Evolutionary conservation across 495 filamentous ascomycete genomes (phyloP), one percentile per base, ranked within the genome.

Genomic region (Podospora sp.): DNA sequence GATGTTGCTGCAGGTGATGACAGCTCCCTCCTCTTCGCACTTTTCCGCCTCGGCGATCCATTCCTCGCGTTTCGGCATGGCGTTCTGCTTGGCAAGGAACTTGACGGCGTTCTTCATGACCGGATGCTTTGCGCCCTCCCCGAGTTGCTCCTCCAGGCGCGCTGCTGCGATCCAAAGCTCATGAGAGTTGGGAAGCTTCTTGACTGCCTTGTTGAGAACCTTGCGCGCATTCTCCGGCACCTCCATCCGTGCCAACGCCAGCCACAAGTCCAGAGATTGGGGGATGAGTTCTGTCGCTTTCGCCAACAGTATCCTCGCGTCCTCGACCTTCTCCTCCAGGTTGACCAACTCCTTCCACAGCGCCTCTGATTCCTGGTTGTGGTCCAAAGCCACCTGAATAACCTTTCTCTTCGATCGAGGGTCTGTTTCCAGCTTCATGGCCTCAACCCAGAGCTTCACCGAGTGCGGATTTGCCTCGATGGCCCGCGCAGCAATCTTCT

Each of bases 341-440:
- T 98, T 98, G 52, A 98, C 94, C n/a, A 93, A 89, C 73, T 95
- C 91, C 76, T 97, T 98, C 95, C 95, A 99, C 35, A 99, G 85
- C 29, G 90, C 88, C 26, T 97, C 93, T 0, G 94, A 97, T 70
- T 96, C 90, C 2, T 91, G 93, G 58, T 96, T 91, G 70, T 94
- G 88, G 73, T 97, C 89, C 52, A 98, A 83, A 24, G 96, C 95
- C 72, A 92, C 90, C 65, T 93, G 84, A 29, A 97, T 84, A 18
- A 99, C 96, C 71, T 92, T 88, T 80, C 97, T 98, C 78, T 93
- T 94, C 0, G 91, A 89, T 35, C 87, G 83, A 1, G 85, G 75
- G 60, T 94, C 91, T 1, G 88, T 87, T 75, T 99, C 95, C 26
- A 99, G 80, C 69, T 92, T 91, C 91, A 97, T 97, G 0, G 95